Evolutionary conservation across 176 grass and related monocot genomes (phyloP).

Genomic region (Secale cereale): DNA sequence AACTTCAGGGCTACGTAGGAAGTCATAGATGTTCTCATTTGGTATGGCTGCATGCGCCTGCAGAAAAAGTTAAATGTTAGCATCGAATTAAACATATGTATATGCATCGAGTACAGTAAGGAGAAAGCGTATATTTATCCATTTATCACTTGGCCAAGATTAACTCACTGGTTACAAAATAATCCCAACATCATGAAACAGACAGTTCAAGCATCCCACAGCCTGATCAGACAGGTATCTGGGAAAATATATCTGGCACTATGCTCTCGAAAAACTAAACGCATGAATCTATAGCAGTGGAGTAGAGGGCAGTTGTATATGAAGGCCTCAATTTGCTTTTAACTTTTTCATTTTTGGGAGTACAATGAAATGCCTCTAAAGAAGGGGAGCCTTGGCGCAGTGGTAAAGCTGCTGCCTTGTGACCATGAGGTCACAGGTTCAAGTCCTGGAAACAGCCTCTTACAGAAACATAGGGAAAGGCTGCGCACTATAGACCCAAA

Average conservation of each 20-base stretch:
- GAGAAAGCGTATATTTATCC: neutral
- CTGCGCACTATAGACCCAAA: no score
- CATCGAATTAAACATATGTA: constrained; percentile 13
- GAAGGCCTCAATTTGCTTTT: neutral
- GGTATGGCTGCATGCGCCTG: constrained; percentile 41
- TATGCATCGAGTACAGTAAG: neutral
- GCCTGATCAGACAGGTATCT: constrained; percentile 3
- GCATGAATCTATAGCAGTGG: constrained; percentile 13
- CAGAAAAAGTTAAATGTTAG: constrained; percentile 26
- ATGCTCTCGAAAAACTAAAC: constrained; percentile 19
- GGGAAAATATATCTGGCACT: constrained; percentile 19
- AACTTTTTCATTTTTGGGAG: neutral
- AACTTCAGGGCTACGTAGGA: constrained; percentile 33
- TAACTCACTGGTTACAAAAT: constrained; percentile 7
- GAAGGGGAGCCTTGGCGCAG: no score
- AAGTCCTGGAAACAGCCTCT: no score
- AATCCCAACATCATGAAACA: constrained; percentile 10
- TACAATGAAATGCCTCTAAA: neutral
- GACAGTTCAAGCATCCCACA: neutral
- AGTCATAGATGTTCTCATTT: constrained; percentile 46
- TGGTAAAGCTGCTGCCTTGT: no score
- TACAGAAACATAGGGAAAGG: no score
- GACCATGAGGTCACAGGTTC: no score
- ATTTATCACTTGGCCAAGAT: neutral
- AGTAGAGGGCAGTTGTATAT: neutral